These are phyloP conservation scores for Apiotrichum siamense DNA, from an alignment of 1,284 basidiomycete species.

Conservation along the genomic window DNA sequence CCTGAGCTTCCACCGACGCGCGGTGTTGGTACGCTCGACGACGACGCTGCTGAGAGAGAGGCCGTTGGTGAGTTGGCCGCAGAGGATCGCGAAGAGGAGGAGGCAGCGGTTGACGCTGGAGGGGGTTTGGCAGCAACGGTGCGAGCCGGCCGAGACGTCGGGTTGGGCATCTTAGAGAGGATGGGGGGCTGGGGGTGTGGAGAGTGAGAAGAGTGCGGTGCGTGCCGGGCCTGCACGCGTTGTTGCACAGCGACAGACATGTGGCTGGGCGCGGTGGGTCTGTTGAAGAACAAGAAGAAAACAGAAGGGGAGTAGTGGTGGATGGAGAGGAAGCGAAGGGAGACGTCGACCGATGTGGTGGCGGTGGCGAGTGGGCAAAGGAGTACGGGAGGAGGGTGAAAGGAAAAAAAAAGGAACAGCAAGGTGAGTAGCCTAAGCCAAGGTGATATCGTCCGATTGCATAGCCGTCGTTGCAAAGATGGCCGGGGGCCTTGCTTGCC, in stretches of 20 bases:
- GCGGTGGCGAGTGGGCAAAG: neutral
- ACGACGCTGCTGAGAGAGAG: neutral
- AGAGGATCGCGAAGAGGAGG: constrained; percentile 5
- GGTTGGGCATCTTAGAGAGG: constrained; percentile 8
- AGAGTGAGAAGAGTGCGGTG: constrained; percentile 5
- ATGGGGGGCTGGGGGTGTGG: neutral
- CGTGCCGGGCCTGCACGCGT: constrained; percentile 1
- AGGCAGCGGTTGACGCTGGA: neutral
- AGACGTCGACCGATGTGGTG: neutral
- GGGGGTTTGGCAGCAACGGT: neutral
- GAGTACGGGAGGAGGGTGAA: neutral
- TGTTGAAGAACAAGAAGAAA: neutral
- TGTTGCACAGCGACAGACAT: constrained; percentile 6
- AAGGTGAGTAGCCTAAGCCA: neutral
- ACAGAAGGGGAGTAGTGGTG: neutral
- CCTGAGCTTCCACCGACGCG: neutral
- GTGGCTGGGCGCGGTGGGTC: neutral
- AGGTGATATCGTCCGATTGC: neutral
- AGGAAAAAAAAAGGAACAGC: neutral
- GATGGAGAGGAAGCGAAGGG: neutral
- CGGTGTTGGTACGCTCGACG: neutral
- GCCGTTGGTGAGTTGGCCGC: neutral
- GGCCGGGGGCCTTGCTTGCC: too few species aligned
- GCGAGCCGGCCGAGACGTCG: neutral
- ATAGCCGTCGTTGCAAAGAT: too few species aligned